Percentiles rank a stretch among this genome's conserved stretches.
Evolutionary conservation across 371 early-diverging fungal genomes (phyloP).

Genomic region (Mortierella sp.): DNA sequence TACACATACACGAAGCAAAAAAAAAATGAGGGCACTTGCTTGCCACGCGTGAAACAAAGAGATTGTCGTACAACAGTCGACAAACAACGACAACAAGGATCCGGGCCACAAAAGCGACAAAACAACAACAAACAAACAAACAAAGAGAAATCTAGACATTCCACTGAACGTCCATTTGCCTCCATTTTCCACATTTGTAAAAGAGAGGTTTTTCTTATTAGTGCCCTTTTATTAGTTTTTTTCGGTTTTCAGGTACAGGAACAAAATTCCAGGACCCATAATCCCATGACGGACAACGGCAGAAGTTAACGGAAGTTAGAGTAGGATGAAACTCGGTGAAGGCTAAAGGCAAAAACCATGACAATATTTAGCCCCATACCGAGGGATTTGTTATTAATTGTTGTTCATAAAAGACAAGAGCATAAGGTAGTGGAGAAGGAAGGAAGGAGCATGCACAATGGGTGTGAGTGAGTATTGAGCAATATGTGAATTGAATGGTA

Average conservation of each 20-base stretch:
- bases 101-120: too few species aligned
- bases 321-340: not conserved
- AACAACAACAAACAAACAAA: not conserved
- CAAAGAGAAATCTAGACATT: not conserved
- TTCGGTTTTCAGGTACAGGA: not conserved
- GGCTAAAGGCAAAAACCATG: not conserved
- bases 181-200: not conserved
- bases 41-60: not conserved
- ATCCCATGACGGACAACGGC: not conserved
- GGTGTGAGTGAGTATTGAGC: not conserved
- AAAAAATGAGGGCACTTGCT: not conserved
- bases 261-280: not conserved
- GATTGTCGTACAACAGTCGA: not conserved
- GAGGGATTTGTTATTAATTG: not conserved
- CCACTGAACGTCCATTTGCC: conserved; percentile 3
- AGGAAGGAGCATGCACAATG: not conserved
- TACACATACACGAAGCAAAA: not conserved
- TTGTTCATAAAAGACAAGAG: too few species aligned
- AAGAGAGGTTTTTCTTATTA: too few species aligned
- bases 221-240: not conserved
- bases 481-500: not conserved
- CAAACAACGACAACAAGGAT: too few species aligned
- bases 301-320: conserved; percentile 1
- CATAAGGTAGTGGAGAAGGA: conserved; percentile 1
- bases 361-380: not conserved